These are phyloP conservation scores for Starmera caribaea DNA, from an alignment of 805 yeast species.

Conservation along the genomic window DNA sequence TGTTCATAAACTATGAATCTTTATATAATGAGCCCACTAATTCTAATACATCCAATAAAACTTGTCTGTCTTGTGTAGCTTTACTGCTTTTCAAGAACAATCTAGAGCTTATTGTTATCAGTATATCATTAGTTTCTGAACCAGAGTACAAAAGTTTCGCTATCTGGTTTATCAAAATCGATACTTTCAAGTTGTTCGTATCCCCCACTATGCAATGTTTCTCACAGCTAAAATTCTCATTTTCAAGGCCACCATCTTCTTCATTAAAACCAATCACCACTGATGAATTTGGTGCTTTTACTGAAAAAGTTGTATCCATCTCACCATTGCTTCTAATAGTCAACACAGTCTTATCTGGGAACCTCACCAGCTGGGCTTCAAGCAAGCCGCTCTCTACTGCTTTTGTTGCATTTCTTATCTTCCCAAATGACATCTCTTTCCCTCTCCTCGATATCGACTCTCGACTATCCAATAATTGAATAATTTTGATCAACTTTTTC, in stretches of 20 bases:
- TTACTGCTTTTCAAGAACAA: slow-evolving; percentile 5
- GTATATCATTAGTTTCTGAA: slow-evolving; percentile 10
- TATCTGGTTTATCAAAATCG: slow-evolving; percentile 14
- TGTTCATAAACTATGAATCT: neutral
- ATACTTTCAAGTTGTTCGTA: slow-evolving; percentile 7
- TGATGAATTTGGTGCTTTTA: slow-evolving; percentile 13
- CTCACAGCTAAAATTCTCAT: slow-evolving; percentile 35
- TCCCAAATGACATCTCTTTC: no score
- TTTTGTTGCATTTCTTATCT: neutral
- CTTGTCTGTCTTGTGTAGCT: slow-evolving; percentile 7
- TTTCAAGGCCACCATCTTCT: neutral
- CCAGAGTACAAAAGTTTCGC: slow-evolving; percentile 12
- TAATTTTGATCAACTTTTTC: no score
- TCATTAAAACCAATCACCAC: slow-evolving; percentile 4
- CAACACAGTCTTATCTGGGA: slow-evolving; percentile 28
- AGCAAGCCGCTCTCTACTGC: neutral
- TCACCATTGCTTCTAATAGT: slow-evolving; percentile 33
- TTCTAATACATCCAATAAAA: slow-evolving; percentile 7
- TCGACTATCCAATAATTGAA: no score
- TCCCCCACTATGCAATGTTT: slow-evolving; percentile 16
- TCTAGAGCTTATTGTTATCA: slow-evolving; percentile 18
- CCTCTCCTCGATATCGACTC: no score
- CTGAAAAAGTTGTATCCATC: slow-evolving; percentile 18
- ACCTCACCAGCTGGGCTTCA: slow-evolving; percentile 18
- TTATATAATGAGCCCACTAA: slow-evolving; percentile 4